Evolutionary conservation across 108 stramenopile species (phyloP).

Genomic region (Epithemia pelagica): DNA sequence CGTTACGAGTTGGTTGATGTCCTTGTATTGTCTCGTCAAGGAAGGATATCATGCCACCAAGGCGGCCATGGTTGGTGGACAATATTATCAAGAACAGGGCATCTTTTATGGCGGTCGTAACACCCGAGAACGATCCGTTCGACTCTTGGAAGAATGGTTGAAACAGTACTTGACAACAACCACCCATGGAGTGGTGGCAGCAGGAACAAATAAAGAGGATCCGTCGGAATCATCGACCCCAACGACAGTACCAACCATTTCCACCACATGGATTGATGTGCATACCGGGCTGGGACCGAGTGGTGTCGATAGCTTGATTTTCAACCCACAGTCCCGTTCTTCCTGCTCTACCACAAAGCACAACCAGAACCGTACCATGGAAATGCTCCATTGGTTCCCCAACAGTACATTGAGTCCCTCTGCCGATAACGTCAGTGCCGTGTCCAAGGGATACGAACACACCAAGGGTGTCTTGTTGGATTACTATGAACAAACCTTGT

Average conservation of each 20-base stretch:
- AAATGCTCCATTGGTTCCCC: neutral
- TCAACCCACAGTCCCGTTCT: neutral
- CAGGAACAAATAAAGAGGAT: neutral
- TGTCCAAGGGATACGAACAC: slow-evolving; percentile 41
- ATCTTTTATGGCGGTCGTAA: slow-evolving; percentile 65
- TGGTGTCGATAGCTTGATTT: slow-evolving; percentile 38
- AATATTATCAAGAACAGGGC: slow-evolving; percentile 63
- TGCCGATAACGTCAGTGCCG: slow-evolving; percentile 10
- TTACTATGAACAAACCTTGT: slow-evolving; percentile 19
- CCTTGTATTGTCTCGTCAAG: slow-evolving; percentile 11
- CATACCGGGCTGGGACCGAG: slow-evolving; percentile 76
- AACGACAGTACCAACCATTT: slow-evolving; percentile 4
- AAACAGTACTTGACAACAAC: slow-evolving; percentile 1
- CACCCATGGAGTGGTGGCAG: neutral
- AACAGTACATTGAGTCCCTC: neutral
- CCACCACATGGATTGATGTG: slow-evolving; percentile 64
- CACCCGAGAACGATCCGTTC: slow-evolving; percentile 36
- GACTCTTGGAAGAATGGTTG: slow-evolving; percentile 20
- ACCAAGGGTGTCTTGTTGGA: slow-evolving; percentile 31
- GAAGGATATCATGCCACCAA: slow-evolving; percentile 49
- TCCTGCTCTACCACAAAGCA: neutral
- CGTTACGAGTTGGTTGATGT: slow-evolving; percentile 14
- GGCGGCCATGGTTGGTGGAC: slow-evolving; percentile 60
- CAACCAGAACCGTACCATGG: neutral
- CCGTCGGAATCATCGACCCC: neutral